Base-by-base conservation (phyloP, 257 asterid genomes). In the Gentiana dahurica region DNA sequence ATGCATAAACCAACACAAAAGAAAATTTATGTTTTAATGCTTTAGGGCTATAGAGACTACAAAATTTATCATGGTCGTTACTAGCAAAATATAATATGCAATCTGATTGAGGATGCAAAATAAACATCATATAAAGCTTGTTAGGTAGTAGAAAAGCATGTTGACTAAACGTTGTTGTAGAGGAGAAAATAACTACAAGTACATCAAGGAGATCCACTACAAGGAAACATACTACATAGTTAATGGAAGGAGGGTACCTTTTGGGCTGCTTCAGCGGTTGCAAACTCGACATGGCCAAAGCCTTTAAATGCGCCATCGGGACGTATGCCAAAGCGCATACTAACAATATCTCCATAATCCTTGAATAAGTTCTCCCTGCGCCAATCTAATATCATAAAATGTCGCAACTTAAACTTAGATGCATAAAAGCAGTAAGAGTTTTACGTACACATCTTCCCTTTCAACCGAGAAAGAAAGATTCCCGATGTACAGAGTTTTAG, bases 241-340 rank as follows among this genome's bases (percentile, higher is more conserved):
- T 24, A 24, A 24, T 24, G 24, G 24, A 24, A 24, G 24, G 24
- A 24, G 24, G 3, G 1, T 68, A 91, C 96, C 94, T 85, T 87
- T 41, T 66, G 69, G 15, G 95, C 96, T 51, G 74, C 85, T 60
- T 79, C 96, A 43, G 73, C 57, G 39, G 90, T 65, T 51, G 87
- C 81, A 79, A 91, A 91, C 65, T 91, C 93, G 57, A 85, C 86
- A 71, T 85, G 88, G n/a, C 98, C 98, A 83, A 53, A 87, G 62
- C 98, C 98, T 73, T 66, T 85, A 58, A 85, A 83, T 4, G 78
- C 44, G 37, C 84, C 85, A 15, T 81, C 95, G 3, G 61, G 69
- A 38, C 51, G 63, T 61, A 70, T 74, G 36, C 79, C 76, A 64
- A 91, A 79, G 12, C 95, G 94, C 32, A 87, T 73, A 24, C 77